Conservation (phyloP, 805 yeast species). For the Saccharomycopsis synnaedendra region DNA sequence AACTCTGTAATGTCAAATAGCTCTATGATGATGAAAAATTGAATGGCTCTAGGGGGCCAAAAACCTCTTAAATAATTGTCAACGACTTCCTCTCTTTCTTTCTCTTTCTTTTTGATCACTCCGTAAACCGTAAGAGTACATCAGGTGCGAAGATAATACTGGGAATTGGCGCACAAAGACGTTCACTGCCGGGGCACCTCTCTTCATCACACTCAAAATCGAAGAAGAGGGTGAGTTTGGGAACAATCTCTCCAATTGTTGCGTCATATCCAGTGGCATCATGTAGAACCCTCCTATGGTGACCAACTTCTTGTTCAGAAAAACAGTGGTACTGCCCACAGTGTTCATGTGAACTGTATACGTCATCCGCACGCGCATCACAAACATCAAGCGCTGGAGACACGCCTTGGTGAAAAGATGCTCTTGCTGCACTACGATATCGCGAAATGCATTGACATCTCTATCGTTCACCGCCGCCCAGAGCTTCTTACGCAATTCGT, state of each 20-base stretch:
- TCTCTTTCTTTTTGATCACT: too few relatives aligned
- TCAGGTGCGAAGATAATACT: not conserved
- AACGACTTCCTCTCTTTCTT: too few relatives aligned
- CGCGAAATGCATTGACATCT: not conserved
- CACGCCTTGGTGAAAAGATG: not conserved
- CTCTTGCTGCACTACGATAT: not conserved
- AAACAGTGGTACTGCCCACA: conserved; percentile 3
- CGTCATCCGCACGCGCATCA: not conserved
- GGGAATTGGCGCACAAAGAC: not conserved
- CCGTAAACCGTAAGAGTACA: too few relatives aligned
- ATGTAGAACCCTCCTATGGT: conserved; percentile 2
- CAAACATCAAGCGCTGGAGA: not conserved
- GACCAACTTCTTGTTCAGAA: conserved; percentile 3
- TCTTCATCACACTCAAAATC: too few relatives aligned
- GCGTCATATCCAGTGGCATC: too few relatives aligned
- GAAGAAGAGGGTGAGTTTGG: too few relatives aligned
- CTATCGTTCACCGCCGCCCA: not conserved
- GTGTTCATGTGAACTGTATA: not conserved
- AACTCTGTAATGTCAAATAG: too few relatives aligned
- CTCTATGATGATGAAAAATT: too few relatives aligned
- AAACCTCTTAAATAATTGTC: too few relatives aligned
- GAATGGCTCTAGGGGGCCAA: too few relatives aligned
- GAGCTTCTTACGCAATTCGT: not conserved
- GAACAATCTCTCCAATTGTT: too few relatives aligned
- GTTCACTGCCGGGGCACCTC: not conserved